Evolutionary conservation across 805 yeast genomes (phyloP), one percentile per base, ranked within the genome.

Genomic region (Ogataea pini): DNA sequence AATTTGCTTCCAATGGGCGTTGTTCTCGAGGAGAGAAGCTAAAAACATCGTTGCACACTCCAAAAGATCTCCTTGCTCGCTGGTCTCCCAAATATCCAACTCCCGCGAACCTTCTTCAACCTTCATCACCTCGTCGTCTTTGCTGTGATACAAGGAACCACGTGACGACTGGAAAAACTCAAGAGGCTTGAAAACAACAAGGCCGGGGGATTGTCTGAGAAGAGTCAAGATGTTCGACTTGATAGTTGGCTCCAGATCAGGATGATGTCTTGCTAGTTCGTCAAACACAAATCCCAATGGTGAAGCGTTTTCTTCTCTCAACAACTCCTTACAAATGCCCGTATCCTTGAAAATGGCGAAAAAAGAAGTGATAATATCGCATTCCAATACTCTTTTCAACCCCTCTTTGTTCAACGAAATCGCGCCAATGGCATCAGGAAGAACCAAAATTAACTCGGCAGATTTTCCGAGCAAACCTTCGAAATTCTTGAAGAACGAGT

Each of bases 361-460:
- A 67, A 62, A 84, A 42, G 49, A 69, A 44, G 51, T 64, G 49
- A 71, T 70, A n/a, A 73, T 63, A 1, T 67, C 51, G 2, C 65
- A 57, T 3, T 69, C 69, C 9, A 79, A 66, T 1, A 90, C 80
- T 48, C 77, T 74, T 29, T 75, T 64, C 49, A 88, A 63, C 0
- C 97, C 98, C 8, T 80, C 85, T 42, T 74, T 78, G 57, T 86
- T 90, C 59, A 91, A 75, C 34, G 92, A 82, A 27, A 91, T 72
- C 0, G 98, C 96, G 12, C 94, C 94, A 37, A 91, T 72, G 1
- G 85, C 79, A 55, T 86, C 90, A 0, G 91, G 86, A 9, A 89
- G 68, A 4, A 86, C 75, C 24, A 79, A 59, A 7, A 87, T 60
- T 24, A 89, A 67, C 12, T 80, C 83, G 7, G 79, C 72, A 18